A percentile compares a stretch with the other conserved stretches of the same genome.
phyloP scores from a whole-genome alignment of 768 basidiomycete species.

The Phallus indusiatus region DNA sequence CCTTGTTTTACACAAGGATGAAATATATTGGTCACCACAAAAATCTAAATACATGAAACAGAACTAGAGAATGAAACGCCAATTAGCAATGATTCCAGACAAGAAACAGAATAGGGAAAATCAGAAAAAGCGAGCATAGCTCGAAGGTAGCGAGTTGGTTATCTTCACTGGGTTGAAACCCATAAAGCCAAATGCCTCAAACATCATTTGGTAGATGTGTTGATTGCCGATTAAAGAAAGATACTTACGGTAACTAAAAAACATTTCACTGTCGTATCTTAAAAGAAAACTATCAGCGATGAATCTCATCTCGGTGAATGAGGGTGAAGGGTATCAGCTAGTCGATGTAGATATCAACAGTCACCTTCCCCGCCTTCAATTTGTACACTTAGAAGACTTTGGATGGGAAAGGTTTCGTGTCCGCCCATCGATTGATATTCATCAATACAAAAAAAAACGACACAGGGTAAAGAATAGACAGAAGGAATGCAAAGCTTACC shows the following conservation, averaged over 20 bases:
- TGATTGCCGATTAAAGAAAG: neutral
- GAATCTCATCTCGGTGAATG: neutral
- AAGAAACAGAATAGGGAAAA: neutral
- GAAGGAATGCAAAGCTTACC: neutral
- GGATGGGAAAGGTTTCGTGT: conserved; percentile 58
- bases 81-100: neutral
- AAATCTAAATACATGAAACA: neutral
- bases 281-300: neutral
- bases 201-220: neutral
- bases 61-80: neutral
- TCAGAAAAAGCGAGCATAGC: conserved; percentile 6
- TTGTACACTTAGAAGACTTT: conserved; percentile 75
- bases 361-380: conserved; percentile 52
- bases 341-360: conserved; percentile 78
- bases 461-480: conserved; percentile 10
- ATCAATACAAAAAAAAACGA: conserved; percentile 33
- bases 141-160: conserved; percentile 11
- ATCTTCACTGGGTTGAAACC: conserved; percentile 4
- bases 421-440: conserved; percentile 75
- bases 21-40: too few species aligned
- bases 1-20: too few species aligned
- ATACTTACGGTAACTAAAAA: neutral
- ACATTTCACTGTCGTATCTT: neutral
- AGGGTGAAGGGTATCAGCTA: conserved; percentile 35
- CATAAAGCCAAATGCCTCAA: conserved; percentile 11